Conservation (phyloP, 2,329 filamentous ascomycete species). For the Epichloe sibirici region DNA sequence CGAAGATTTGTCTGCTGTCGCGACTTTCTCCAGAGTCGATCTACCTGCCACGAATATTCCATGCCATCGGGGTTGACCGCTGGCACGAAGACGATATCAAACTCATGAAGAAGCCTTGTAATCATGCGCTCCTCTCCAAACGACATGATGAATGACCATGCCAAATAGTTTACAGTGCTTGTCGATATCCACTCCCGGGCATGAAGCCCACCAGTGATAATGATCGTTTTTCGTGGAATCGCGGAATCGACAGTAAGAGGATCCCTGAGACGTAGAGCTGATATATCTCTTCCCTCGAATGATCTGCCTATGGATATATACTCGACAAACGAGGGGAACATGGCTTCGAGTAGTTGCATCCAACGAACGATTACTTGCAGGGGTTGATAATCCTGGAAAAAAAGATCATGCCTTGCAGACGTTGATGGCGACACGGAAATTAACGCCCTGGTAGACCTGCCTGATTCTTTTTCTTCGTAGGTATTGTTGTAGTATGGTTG, state of each 20-base stretch:
- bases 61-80: constrained; percentile 90
- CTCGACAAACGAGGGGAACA: constrained; percentile 73
- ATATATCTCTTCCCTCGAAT: constrained; percentile 78
- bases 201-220: constrained; percentile 79
- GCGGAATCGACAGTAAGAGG: constrained; percentile 29
- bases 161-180: constrained; percentile 80
- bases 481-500: constrained; percentile 13
- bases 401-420: constrained; percentile 53
- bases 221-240: constrained; percentile 56
- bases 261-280: constrained; percentile 63
- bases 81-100: constrained; percentile 81
- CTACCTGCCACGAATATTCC: constrained; percentile 82
- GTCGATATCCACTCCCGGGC: constrained; percentile 95
- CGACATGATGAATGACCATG: constrained; percentile 74
- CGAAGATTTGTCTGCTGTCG: constrained; percentile 69
- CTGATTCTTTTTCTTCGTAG: neutral
- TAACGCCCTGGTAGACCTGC: neutral
- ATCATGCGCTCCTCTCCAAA: constrained; percentile 63
- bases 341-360: constrained; percentile 80
- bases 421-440: constrained; percentile 17
- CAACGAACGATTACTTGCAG: constrained; percentile 72
- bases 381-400: constrained; percentile 89
- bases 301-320: constrained; percentile 70
- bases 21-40: constrained; percentile 92
- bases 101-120: constrained; percentile 67